Evolutionary conservation across 495 filamentous ascomycete genomes (phyloP), one percentile per base, ranked within the genome.

Genomic region (Cetradonia linearis): DNA sequence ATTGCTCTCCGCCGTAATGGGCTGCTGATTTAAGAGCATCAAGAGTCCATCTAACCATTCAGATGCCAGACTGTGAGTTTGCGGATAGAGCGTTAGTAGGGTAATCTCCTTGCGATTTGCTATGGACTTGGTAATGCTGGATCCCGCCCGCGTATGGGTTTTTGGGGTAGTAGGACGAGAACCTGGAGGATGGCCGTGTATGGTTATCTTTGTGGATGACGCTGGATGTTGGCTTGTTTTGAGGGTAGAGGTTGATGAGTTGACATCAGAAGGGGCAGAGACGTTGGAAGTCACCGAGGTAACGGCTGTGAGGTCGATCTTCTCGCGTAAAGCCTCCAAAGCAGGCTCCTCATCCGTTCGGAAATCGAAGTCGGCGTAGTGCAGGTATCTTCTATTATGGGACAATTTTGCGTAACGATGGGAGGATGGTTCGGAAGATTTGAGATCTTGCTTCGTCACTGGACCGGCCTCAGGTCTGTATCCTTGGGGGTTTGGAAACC

Each of bases 31-130:
- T 34, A 99, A 78, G 44, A 99, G 74, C 91, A 99, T 95, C 28
- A 96, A 81, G 54, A 99, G 73, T 1, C 94, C 94, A 69, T 99
- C 94, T 0, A 97, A 75, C 93, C 93, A 99, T 71, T 99, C 94
- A 2, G 91, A 91, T 13, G 93, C 94, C 27, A 91, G 70, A 61
- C 82, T 87, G 66, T 93, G 88, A 33, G 84, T 86, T 49, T 84
- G 76, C 5, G 94, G 91, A 62, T 88, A 82, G n/a, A 99, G 78
- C 9, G 82, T 86, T 50, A 99, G 77, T 9, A 97, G 79, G 0
- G 86, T 77, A 23, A 72, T 68, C 65, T 88, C 86, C 62, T 77
- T 76, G 16, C 73, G 71, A 20, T 64, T 76, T 67, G 40, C 69
- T 44, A 63, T 66, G 70, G 67, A 73, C 76, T 56, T 67, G 55